Conservation (phyloP, 768 basidiomycete genomes). For the Suillus subalutaceus region DNA sequence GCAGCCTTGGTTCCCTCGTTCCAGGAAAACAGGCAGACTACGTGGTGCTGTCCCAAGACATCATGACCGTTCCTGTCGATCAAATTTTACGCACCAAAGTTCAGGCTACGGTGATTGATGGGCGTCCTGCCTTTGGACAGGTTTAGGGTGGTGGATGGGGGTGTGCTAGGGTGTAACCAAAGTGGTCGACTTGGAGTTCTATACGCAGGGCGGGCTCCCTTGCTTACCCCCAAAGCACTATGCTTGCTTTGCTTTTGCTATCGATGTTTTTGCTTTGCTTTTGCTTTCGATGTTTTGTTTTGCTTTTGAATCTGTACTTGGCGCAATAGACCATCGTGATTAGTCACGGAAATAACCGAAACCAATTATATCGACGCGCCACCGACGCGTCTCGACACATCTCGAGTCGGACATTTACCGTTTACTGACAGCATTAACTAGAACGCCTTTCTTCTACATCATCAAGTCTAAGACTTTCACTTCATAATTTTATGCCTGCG, state of each 20-base stretch:
- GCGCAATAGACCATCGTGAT: too few relatives aligned
- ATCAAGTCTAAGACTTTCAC: background rate
- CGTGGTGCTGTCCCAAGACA: slow-evolving; percentile 80
- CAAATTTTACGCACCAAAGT: slow-evolving; percentile 72
- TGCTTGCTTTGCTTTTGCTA: background rate
- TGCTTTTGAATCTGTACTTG: too few relatives aligned
- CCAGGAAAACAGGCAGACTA: slow-evolving; percentile 85
- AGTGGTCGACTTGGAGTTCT: background rate
- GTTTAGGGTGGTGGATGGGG: slow-evolving; percentile 23
- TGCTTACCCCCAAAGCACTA: background rate
- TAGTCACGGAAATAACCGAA: slow-evolving; percentile 2
- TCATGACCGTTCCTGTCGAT: slow-evolving; percentile 63
- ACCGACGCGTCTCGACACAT: slow-evolving; percentile 13
- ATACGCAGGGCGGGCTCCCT: background rate
- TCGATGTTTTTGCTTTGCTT: background rate
- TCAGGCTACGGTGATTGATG: slow-evolving; percentile 79
- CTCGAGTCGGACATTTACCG: background rate
- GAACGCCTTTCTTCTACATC: background rate
- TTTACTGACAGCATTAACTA: background rate
- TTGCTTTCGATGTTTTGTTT: background rate
- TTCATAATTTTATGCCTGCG: slow-evolving; percentile 22
- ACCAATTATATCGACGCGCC: slow-evolving; percentile 13
- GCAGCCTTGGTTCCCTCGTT: slow-evolving; percentile 72
- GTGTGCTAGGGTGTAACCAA: background rate
- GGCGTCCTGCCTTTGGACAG: slow-evolving; percentile 49